A percentile compares a stretch with the other conserved stretches of the same genome.
Conservation (phyloP, 2,329 filamentous ascomycete genomes). For the Colletotrichum chrysophilum region DNA sequence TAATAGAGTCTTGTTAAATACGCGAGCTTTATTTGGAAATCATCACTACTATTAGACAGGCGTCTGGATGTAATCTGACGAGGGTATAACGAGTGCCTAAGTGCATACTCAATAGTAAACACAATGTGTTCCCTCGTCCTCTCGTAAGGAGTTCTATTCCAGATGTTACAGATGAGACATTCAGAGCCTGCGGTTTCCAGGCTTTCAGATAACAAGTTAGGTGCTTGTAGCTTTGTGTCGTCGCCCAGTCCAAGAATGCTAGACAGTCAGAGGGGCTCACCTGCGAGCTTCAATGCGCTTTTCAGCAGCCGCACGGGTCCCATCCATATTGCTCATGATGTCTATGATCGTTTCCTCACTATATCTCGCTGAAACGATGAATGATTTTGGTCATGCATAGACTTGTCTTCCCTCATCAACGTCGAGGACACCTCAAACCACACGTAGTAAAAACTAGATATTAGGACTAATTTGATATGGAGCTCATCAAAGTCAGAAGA, state of each 20-base stretch:
- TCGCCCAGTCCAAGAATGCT: not conserved
- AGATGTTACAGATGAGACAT: not conserved
- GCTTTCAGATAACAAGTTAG: not conserved
- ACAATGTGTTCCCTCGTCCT: accelerated
- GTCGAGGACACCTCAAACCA: too few species aligned
- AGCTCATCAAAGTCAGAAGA: too few species aligned
- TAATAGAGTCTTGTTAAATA: not conserved
- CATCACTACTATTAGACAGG: not conserved
- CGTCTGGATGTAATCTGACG: not conserved
- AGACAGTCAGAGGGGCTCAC: not conserved
- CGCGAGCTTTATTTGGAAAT: not conserved
- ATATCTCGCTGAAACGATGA: too few species aligned
- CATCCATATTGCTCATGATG: not conserved
- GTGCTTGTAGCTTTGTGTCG: not conserved
- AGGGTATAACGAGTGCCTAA: not conserved
- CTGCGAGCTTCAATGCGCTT: not conserved
- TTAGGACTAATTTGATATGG: too few species aligned
- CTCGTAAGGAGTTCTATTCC: not conserved
- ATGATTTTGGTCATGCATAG: too few species aligned
- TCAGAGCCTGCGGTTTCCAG: not conserved
- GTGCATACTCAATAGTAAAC: not conserved
- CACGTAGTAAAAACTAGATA: too few species aligned
- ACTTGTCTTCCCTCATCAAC: too few species aligned
- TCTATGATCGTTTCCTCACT: too few species aligned
- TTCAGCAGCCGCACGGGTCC: not conserved